A percentile compares a stretch with the other conserved stretches of the same genome.
These are phyloP conservation scores for Claviceps citrina DNA, from an alignment of 2,329 filamentous ascomycete species.

Conservation along the genomic window DNA sequence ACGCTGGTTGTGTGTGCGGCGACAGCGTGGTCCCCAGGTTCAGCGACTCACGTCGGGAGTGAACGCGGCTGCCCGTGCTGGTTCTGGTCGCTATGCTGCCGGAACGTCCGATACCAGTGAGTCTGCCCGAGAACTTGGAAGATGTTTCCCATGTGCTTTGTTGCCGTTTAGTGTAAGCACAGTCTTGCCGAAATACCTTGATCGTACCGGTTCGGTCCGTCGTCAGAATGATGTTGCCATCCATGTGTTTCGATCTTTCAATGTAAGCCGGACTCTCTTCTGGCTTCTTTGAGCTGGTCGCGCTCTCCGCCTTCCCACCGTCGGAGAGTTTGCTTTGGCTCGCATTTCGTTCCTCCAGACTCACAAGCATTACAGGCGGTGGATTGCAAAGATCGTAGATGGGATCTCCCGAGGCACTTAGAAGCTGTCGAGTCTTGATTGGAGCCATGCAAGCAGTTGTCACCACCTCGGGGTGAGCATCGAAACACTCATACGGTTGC, in stretches of 20 bases:
- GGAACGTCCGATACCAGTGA: slow-evolving; percentile 39
- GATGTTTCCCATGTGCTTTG: slow-evolving; percentile 64
- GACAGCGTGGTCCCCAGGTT: slow-evolving; percentile 16
- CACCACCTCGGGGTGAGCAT: slow-evolving; percentile 76
- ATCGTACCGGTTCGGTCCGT: slow-evolving; percentile 78
- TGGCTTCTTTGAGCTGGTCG: slow-evolving; percentile 26
- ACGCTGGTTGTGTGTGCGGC: slow-evolving; percentile 19
- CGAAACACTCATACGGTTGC: slow-evolving; percentile 72
- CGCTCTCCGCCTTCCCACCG: slow-evolving; percentile 19
- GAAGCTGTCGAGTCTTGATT: slow-evolving; percentile 55
- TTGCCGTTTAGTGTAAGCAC: slow-evolving; percentile 64
- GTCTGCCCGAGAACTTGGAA: slow-evolving; percentile 58
- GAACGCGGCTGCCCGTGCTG: slow-evolving; percentile 31
- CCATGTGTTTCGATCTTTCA: slow-evolving; percentile 56
- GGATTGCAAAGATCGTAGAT: slow-evolving; percentile 96
- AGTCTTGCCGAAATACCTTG: slow-evolving; percentile 92
- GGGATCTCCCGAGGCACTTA: slow-evolving; percentile 73
- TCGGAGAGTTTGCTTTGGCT: slow-evolving; percentile 27
- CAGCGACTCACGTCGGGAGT: slow-evolving; percentile 41
- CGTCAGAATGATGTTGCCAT: slow-evolving; percentile 83
- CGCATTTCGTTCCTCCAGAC: slow-evolving; percentile 44
- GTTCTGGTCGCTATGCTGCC: slow-evolving; percentile 40
- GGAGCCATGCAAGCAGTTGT: slow-evolving; percentile 83
- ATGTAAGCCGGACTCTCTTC: slow-evolving; percentile 65
- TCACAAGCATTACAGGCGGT: slow-evolving; percentile 70